Evolutionary conservation across 345 rosid genomes (phyloP).

Genomic region (Fremontodendron californicum): DNA sequence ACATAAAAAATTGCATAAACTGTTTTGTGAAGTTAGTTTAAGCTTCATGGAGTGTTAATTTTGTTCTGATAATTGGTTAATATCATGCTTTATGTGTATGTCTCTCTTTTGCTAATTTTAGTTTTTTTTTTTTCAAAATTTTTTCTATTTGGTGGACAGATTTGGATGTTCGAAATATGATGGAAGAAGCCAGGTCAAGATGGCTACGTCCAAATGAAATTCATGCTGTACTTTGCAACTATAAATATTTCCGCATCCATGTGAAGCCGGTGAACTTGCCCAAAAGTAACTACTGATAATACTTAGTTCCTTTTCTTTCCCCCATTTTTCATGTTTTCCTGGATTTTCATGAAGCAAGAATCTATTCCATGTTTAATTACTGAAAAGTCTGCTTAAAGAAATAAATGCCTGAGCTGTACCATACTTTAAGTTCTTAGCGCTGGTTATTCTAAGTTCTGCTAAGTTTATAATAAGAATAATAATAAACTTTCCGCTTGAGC

Average conservation of each 20-base stretch:
- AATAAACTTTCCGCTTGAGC: background rate
- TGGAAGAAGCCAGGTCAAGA: constrained; percentile 75
- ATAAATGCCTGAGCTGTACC: background rate
- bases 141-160: constrained; percentile 42
- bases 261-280: constrained; percentile 91
- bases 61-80: background rate
- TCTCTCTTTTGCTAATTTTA: background rate
- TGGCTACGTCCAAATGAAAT: constrained; percentile 99
- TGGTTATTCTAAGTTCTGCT: background rate
- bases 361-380: background rate
- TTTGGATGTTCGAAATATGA: constrained; percentile 60
- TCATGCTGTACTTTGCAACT: constrained; percentile 71
- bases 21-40: background rate
- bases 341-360: constrained; percentile 7
- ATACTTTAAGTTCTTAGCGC: background rate
- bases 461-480: background rate
- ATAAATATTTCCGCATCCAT: constrained; percentile 58
- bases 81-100: background rate
- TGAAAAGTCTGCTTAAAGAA: background rate
- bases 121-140: constrained; percentile 7
- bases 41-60: background rate
- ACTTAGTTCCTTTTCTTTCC: background rate
- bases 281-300: constrained; percentile 41
- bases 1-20: background rate
- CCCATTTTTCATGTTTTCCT: background rate